Percentiles rank a stretch among this genome's conserved stretches.
Evolutionary conservation across 345 rosid genomes (phyloP).

Genomic region (Laguncularia racemosa): DNA sequence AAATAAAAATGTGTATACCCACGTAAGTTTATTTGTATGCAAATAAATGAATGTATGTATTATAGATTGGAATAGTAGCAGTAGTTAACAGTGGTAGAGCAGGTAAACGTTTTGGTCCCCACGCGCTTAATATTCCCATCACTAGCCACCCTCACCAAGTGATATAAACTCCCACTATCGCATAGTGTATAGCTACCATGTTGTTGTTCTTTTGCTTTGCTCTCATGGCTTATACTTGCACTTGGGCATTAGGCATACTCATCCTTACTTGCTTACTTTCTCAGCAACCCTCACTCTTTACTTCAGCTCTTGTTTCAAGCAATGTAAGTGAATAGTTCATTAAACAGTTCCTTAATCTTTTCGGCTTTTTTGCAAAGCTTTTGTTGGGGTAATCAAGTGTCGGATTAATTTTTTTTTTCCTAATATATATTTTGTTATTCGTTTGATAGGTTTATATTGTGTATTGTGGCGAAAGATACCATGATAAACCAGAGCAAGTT

Average conservation of each 20-base stretch:
- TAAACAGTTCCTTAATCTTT: background rate
- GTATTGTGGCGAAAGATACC: constrained; percentile 34
- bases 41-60: too few species aligned
- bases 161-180: background rate
- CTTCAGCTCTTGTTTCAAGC: constrained; percentile 23
- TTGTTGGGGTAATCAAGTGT: background rate
- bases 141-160: background rate
- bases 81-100: constrained; percentile 2
- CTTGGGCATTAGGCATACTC: too few species aligned
- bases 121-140: background rate
- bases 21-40: too few species aligned
- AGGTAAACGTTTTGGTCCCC: constrained; percentile 2
- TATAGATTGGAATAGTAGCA: too few species aligned
- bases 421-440: background rate
- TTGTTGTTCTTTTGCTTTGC: too few species aligned
- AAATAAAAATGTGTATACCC: too few species aligned
- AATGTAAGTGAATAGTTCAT: constrained; percentile 19
- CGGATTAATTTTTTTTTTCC: background rate
- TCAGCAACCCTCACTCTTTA: background rate
- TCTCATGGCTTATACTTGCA: too few species aligned
- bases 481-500: constrained; percentile 24
- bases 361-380: background rate
- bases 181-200: too few species aligned
- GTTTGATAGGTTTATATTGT: constrained; percentile 41
- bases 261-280: constrained; percentile 6